Percentiles rank a stretch among this genome's conserved stretches.
Evolutionary conservation across 768 basidiomycete species (phyloP).

Genomic region (Rhodotorula toruloides): DNA sequence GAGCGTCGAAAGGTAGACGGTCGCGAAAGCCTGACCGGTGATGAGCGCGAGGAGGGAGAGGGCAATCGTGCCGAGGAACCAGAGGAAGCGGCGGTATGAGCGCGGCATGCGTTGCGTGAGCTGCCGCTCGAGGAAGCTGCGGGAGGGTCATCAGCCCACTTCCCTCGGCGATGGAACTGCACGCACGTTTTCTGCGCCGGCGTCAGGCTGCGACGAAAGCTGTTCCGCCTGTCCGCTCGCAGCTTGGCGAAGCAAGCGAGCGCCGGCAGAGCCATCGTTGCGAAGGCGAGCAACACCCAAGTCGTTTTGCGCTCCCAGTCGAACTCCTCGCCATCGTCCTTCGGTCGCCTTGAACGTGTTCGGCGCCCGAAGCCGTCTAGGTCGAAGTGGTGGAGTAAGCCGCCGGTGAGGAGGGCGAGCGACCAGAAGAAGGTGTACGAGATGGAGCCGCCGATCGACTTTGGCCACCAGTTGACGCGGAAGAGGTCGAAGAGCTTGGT

Average conservation of each 20-base stretch:
- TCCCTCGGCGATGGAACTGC: neutral
- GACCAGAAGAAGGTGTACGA: slow-evolving; percentile 48
- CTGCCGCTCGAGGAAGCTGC: slow-evolving; percentile 47
- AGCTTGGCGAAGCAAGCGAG: slow-evolving; percentile 49
- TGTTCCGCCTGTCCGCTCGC: slow-evolving; percentile 48
- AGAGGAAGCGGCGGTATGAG: slow-evolving; percentile 50
- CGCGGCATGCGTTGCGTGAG: slow-evolving; percentile 47
- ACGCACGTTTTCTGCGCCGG: slow-evolving; percentile 46
- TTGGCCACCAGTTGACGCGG: slow-evolving; percentile 50
- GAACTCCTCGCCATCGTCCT: slow-evolving; percentile 5
- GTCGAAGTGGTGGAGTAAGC: slow-evolving; percentile 39
- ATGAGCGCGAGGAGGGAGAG: slow-evolving; percentile 64
- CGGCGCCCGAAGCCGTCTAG: slow-evolving; percentile 39
- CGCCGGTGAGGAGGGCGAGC: slow-evolving; percentile 38
- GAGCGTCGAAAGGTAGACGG: slow-evolving; percentile 80
- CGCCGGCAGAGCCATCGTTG: slow-evolving; percentile 39
- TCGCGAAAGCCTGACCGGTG: slow-evolving; percentile 65
- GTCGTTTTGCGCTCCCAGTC: slow-evolving; percentile 45
- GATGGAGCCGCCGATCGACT: slow-evolving; percentile 46
- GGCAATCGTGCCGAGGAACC: slow-evolving; percentile 49
- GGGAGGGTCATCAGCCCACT: no score
- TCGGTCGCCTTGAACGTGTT: neutral
- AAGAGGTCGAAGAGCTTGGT: slow-evolving; percentile 51
- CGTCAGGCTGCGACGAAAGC: slow-evolving; percentile 46
- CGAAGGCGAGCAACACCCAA: slow-evolving; percentile 41